Percentiles rank a stretch among this genome's conserved stretches.
Evolutionary conservation across 805 yeast species (phyloP).

Genomic region (Ogataea methylovora): DNA sequence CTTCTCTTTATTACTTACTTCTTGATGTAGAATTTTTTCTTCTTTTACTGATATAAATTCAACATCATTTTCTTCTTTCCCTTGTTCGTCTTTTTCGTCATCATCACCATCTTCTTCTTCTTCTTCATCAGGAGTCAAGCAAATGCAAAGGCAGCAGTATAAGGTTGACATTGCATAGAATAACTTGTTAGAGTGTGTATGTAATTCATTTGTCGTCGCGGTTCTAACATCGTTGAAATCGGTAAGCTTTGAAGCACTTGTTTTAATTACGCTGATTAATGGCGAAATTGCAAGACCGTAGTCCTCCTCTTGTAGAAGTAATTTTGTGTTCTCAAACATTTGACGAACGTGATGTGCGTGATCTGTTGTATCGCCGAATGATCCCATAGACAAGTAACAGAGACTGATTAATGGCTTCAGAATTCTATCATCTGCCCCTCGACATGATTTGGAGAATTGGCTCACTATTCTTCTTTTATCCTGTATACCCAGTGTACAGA

Average conservation of each 20-base stretch:
- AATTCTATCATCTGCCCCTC: background rate
- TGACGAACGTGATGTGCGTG: background rate
- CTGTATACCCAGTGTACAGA: background rate
- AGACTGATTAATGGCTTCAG: background rate
- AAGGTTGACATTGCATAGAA: conserved; percentile 22
- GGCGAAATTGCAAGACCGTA: conserved; percentile 3
- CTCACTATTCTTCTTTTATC: background rate
- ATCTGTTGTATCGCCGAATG: conserved; percentile 2
- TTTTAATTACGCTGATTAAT: conserved; percentile 7
- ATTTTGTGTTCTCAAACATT: background rate
- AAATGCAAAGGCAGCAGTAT: conserved; percentile 9
- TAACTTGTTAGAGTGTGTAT: conserved; percentile 18
- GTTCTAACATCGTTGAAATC: no score
- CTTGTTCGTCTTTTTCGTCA: conserved; percentile 1
- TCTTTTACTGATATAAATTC: no score
- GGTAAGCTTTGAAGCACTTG: conserved; percentile 10
- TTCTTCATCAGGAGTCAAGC: conserved; percentile 3
- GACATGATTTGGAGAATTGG: background rate
- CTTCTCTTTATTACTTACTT: background rate
- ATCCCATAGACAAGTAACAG: conserved; percentile 7
- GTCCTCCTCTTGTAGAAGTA: background rate
- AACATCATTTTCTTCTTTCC: conserved; percentile 1
- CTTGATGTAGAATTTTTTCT: no score
- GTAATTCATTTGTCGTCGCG: no score
- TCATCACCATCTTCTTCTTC: conserved; percentile 4